phyloP scores from a whole-genome alignment of 2,329 filamentous ascomycete species.

The Exophiala dermatitidis region DNA sequence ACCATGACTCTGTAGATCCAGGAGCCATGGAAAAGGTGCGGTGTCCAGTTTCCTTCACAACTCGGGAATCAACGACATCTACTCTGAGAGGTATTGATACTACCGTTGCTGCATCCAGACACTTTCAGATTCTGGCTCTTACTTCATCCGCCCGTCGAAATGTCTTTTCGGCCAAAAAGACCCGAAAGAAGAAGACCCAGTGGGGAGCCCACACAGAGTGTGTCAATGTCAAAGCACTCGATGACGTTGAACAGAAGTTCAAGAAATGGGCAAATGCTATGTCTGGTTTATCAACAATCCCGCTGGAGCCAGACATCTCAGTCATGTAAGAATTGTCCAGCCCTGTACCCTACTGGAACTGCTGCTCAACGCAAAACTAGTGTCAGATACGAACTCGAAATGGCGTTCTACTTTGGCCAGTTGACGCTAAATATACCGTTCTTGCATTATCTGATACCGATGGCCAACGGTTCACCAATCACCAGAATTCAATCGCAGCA shows the following conservation, averaged over 20 bases:
- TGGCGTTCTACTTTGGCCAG: slow-evolving; percentile 18
- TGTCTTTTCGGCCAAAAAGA: no score
- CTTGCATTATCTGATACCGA: slow-evolving; percentile 21
- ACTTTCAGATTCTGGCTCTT: no score
- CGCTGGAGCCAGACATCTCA: slow-evolving; percentile 6
- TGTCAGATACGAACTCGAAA: slow-evolving; percentile 20
- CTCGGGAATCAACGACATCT: no score
- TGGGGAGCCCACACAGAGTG: no score
- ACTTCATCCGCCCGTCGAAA: no score
- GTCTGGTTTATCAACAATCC: slow-evolving; percentile 4
- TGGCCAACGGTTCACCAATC: slow-evolving; percentile 62
- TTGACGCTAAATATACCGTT: slow-evolving; percentile 22
- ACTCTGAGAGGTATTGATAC: no score
- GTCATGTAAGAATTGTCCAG: slow-evolving; percentile 2
- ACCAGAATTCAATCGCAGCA: slow-evolving; percentile 50
- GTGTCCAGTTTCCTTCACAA: no score
- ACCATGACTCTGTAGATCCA: slow-evolving; percentile 13
- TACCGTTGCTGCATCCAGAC: no score
- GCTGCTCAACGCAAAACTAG: not conserved
- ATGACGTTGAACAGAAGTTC: slow-evolving; percentile 13
- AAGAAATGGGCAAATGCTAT: slow-evolving; percentile 18
- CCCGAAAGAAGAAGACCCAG: no score
- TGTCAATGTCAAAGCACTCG: slow-evolving; percentile 14
- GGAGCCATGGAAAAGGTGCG: no score
- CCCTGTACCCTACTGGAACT: not conserved